These are phyloP conservation scores for Heterobasidion irregulare DNA, from an alignment of 1,284 basidiomycete genomes.

Conservation along the genomic window DNA sequence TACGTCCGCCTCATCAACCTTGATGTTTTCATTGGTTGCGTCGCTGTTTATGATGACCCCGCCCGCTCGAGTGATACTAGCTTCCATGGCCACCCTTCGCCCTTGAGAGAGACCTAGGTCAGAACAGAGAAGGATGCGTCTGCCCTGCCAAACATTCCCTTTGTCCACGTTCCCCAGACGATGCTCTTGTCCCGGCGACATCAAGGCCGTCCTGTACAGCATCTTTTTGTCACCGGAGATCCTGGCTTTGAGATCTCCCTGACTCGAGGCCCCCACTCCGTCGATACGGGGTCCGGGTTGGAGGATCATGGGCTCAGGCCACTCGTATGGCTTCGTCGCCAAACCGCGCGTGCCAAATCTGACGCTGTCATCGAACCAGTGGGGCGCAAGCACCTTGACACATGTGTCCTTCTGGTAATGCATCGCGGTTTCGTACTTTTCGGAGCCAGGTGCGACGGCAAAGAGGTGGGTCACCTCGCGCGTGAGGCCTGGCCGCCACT, in stretches of 20 bases:
- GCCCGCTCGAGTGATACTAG: slow-evolving; percentile 46
- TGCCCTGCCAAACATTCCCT: slow-evolving; percentile 38
- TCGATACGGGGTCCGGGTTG: slow-evolving; percentile 15
- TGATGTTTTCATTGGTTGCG: slow-evolving; percentile 25
- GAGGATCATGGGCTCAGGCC: slow-evolving; percentile 58
- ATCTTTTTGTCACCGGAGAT: slow-evolving; percentile 32
- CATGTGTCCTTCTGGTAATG: slow-evolving; percentile 43
- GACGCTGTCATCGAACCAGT: slow-evolving; percentile 81
- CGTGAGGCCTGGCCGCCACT: slow-evolving; percentile 68
- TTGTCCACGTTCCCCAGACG: slow-evolving; percentile 5
- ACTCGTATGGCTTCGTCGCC: slow-evolving; percentile 56
- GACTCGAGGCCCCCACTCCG: slow-evolving; percentile 1
- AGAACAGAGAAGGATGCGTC: slow-evolving; percentile 50
- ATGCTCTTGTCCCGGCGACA: slow-evolving; percentile 9
- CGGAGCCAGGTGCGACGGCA: slow-evolving; percentile 38
- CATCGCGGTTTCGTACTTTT: slow-evolving; percentile 58
- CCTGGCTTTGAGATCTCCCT: slow-evolving; percentile 12
- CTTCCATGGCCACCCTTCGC: slow-evolving; percentile 45
- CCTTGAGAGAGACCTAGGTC: slow-evolving; percentile 42
- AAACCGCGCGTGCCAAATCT: slow-evolving; percentile 50
- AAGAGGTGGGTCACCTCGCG: slow-evolving; percentile 85
- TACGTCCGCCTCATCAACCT: slow-evolving; percentile 50
- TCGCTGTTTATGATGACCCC: slow-evolving; percentile 40
- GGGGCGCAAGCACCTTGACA: slow-evolving; percentile 62
- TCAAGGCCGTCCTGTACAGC: slow-evolving; percentile 32